These are phyloP conservation scores for Raffaelea deltoideospora DNA, from an alignment of 2,329 filamentous ascomycete genomes.

Conservation along the genomic window DNA sequence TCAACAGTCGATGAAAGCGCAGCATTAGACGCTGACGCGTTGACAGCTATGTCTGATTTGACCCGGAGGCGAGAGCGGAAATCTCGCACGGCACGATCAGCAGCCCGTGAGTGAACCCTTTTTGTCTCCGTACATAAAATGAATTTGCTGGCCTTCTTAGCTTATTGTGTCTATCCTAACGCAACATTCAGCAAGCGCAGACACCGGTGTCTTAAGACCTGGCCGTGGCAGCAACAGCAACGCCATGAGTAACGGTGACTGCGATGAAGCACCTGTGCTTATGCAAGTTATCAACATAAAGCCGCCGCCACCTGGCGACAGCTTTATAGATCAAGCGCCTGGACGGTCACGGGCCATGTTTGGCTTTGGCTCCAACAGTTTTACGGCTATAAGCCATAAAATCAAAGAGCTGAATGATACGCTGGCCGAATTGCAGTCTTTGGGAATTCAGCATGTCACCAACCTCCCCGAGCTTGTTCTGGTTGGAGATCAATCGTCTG, in stretches of 20 bases:
- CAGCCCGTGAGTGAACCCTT: conserved; percentile 14
- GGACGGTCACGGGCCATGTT: conserved; percentile 4
- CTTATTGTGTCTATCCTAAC: too few relatives aligned
- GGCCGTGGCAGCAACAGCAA: background rate
- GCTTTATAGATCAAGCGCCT: background rate
- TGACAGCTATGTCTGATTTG: too few relatives aligned
- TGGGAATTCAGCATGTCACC: conserved; percentile 58
- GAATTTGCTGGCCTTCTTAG: too few relatives aligned
- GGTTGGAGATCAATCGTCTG: conserved; percentile 72
- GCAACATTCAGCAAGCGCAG: too few relatives aligned
- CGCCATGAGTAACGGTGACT: conserved; percentile 5
- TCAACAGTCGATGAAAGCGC: too few relatives aligned
- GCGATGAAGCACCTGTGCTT: conserved; percentile 12
- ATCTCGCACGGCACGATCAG: too few relatives aligned
- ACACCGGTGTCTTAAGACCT: conserved; percentile 14
- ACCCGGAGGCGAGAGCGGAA: too few relatives aligned
- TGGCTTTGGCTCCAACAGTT: conserved; percentile 23
- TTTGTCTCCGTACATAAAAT: too few relatives aligned
- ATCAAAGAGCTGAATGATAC: conserved; percentile 51
- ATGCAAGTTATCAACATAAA: conserved; percentile 13
- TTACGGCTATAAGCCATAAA: conserved; percentile 42
- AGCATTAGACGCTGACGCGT: too few relatives aligned
- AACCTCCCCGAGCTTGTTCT: conserved; percentile 67
- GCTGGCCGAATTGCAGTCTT: conserved; percentile 51
- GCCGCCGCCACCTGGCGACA: background rate